A percentile compares a stretch with the other conserved stretches of the same genome.
Evolutionary conservation across 495 filamentous ascomycete genomes (phyloP).

Genomic region (Podospora bellae-mahoneyi): DNA sequence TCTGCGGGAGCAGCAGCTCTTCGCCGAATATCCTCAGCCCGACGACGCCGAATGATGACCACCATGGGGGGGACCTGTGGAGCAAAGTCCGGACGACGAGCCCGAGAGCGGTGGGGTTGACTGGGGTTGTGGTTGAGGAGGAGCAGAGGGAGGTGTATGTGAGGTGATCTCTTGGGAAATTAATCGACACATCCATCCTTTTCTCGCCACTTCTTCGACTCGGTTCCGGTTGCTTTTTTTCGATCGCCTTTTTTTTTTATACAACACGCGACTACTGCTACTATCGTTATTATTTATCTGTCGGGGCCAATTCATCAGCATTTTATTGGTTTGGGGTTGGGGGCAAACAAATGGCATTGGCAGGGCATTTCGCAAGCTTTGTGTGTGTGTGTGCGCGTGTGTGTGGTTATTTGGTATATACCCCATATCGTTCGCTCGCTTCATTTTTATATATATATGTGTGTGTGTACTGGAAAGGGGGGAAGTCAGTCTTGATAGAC

Average conservation of each 20-base stretch:
- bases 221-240: neutral
- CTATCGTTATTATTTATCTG: neutral
- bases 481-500: neutral
- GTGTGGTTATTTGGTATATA: neutral
- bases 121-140: neutral
- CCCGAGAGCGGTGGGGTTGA: neutral
- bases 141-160: constrained; percentile 9
- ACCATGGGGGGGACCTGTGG: constrained; percentile 34
- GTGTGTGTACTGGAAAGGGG: neutral
- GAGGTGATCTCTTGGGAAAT: neutral
- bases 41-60: constrained; percentile 33
- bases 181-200: neutral
- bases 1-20: constrained; percentile 35
- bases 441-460: neutral
- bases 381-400: no score
- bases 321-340: neutral
- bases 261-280: neutral
- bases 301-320: neutral
- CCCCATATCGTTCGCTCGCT: neutral
- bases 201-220: neutral
- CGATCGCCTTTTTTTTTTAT: neutral
- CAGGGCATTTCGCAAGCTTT: no score
- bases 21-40: constrained; percentile 44
- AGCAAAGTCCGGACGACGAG: constrained; percentile 23
- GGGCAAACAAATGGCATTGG: neutral